Conservation (phyloP, 345 rosid genomes). For the Ricinus communis region DNA sequence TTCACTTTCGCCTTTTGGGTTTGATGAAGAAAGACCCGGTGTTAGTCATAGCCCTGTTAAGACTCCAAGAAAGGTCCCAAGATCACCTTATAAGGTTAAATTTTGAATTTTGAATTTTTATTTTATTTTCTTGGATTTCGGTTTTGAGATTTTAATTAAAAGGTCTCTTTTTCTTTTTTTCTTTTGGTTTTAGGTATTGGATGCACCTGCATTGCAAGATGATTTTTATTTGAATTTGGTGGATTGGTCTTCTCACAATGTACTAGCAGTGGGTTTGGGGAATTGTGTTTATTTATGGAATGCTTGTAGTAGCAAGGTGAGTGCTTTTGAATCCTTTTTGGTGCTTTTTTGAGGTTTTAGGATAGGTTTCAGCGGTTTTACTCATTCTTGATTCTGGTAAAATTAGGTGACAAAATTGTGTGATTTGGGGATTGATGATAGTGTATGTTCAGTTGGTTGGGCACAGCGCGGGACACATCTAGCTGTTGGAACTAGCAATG, state of each 20-base stretch:
- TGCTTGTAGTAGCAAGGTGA: conserved; percentile 97
- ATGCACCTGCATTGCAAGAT: conserved; percentile 98
- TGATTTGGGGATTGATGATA: conserved; percentile 83
- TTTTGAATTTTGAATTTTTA: neutral
- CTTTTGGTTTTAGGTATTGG: conserved; percentile 62
- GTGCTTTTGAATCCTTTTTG: neutral
- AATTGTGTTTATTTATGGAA: conserved; percentile 98
- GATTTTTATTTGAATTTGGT: conserved; percentile 96
- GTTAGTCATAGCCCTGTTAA: conserved; percentile 64
- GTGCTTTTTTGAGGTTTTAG: neutral
- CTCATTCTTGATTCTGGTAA: neutral
- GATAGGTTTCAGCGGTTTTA: neutral
- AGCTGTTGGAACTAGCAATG: conserved; percentile 86
- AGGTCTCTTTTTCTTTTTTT: conserved; percentile 12
- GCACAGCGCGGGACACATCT: conserved; percentile 82
- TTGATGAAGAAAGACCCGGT: conserved; percentile 56
- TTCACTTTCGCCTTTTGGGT: conserved; percentile 68
- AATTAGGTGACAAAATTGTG: conserved; percentile 89
- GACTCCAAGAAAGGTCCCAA: conserved; percentile 80
- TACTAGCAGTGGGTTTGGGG: conserved; percentile 88
- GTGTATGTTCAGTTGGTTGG: conserved; percentile 96
- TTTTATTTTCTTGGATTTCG: neutral
- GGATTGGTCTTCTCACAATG: conserved; percentile 97
- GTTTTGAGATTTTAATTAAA: neutral
- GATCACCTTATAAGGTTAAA: conserved; percentile 84